These are phyloP conservation scores for Phanerochaete carnosa DNA, from an alignment of 768 basidiomycete species.

Conservation along the genomic window DNA sequence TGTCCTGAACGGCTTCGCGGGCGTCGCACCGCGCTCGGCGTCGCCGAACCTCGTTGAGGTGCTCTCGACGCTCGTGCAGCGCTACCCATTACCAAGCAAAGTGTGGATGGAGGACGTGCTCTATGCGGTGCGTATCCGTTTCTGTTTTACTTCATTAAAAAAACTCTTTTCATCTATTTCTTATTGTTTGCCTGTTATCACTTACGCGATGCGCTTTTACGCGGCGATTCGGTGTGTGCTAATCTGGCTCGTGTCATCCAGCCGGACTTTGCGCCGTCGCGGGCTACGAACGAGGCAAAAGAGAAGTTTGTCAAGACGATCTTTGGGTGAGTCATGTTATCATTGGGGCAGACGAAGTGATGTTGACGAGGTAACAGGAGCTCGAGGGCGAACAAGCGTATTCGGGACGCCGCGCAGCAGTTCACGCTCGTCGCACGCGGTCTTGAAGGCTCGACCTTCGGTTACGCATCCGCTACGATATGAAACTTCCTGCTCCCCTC, in stretches of 20 bases:
- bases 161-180: too few species aligned
- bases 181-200: too few species aligned
- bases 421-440: constrained; percentile 85
- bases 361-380: constrained; percentile 30
- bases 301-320: constrained; percentile 73
- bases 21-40: constrained; percentile 78
- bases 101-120: constrained; percentile 76
- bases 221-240: neutral
- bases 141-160: neutral
- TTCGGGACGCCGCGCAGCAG: constrained; percentile 81
- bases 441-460: constrained; percentile 81
- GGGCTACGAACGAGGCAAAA: constrained; percentile 73
- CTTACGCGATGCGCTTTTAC: too few species aligned
- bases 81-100: constrained; percentile 50
- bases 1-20: constrained; percentile 76
- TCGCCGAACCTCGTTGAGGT: constrained; percentile 84
- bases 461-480: constrained; percentile 53
- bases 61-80: constrained; percentile 60
- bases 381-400: constrained; percentile 68
- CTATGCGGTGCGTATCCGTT: constrained; percentile 44
- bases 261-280: constrained; percentile 72
- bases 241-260: constrained; percentile 22
- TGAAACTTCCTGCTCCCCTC: neutral
- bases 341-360: neutral
- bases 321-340: constrained; percentile 45